Base-by-base conservation (phyloP, 768 basidiomycete genomes). In the Agaricus sinodeliciosus region DNA sequence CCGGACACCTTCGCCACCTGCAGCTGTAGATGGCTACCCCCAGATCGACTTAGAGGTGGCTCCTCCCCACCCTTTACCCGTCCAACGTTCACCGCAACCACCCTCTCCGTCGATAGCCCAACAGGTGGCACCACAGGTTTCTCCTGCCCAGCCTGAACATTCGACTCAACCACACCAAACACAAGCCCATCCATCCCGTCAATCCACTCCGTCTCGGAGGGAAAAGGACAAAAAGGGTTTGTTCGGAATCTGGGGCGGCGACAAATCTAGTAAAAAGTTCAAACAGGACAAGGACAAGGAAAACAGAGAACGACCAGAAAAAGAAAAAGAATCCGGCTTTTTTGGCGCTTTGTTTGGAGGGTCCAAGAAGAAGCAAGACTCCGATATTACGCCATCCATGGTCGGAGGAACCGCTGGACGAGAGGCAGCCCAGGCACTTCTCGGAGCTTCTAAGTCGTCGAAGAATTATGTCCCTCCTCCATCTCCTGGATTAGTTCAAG, bases 271-370 rank as follows among this genome's bases (percentile, higher is more conserved):
- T 46, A 87, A 84, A 70, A 86, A 82, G 60, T 64, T 11, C 57
- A 57, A 31, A 41, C 55, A 18, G 70, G 74, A 74, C 44, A 73
- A 74, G 59, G 67, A 72, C 40, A 66, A 68, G 62, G 68, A 76
- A 64, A 59, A 72, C 69, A 52, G 70, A 67, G 56, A 72, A 67
- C 57, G 76, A 72, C 56, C 71, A 63, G 48, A 80, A 57, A 72
- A 80, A 62, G 84, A 87, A 62, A 84, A 84, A 65, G 85, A 88
- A n/a, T 70, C 80, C 16, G 78, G 92, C 1, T 96, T 97, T 74
- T 92, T 98, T 58, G 92, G 93, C 2, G 91, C 90, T 9, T 73
- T 97, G 3, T 97, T 97, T 65, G 84, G 91, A 19, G 76, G 85
- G 65, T 46, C 44, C 9, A 92, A 90, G 77, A 96, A 94, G 77